Percentiles rank a stretch among this genome's conserved stretches.
These are phyloP conservation scores for Phytophthora quininea DNA, from an alignment of 352 stramenopile genomes.

Conservation along the genomic window DNA sequence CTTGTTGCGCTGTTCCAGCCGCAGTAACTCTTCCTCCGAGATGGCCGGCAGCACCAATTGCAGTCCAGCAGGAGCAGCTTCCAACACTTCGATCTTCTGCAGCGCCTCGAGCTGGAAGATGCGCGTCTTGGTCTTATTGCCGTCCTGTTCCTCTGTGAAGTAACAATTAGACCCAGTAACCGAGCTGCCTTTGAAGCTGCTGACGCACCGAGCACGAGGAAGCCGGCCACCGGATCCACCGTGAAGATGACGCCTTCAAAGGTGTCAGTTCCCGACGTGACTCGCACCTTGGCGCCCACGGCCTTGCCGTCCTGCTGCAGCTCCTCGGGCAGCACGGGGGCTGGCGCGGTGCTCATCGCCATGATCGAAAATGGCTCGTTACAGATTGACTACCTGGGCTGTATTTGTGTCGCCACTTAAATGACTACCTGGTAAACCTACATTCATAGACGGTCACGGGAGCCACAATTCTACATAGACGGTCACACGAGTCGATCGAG, in stretches of 20 bases:
- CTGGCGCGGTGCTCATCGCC: constrained; percentile 52
- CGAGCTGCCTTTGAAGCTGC: not conserved
- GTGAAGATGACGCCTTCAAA: constrained; percentile 84
- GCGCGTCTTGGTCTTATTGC: constrained; percentile 70
- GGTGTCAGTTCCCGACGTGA: constrained; percentile 52
- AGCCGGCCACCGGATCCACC: constrained; percentile 76
- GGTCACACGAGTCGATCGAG: constrained; percentile 5
- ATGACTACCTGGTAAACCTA: too few relatives aligned
- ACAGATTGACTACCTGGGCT: too few relatives aligned
- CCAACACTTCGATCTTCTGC: constrained; percentile 70
- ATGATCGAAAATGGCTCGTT: constrained; percentile 3
- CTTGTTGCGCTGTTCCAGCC: constrained; percentile 82
- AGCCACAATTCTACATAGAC: too few relatives aligned
- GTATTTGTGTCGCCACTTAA: too few relatives aligned
- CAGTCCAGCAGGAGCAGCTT: constrained; percentile 51
- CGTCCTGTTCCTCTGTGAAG: constrained; percentile 58
- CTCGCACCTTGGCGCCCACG: constrained; percentile 67
- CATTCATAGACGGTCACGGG: too few relatives aligned
- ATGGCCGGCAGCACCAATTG: constrained; percentile 56
- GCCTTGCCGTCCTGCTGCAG: constrained; percentile 66
- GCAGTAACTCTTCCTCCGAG: constrained; percentile 73
- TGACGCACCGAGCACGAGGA: constrained; percentile 73
- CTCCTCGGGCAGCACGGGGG: constrained; percentile 50
- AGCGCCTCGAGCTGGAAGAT: constrained; percentile 79
- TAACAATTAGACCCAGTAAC: too few relatives aligned